phyloP scores from a whole-genome alignment of 352 stramenopile species.

The Globisporangium abappressorium region DNA sequence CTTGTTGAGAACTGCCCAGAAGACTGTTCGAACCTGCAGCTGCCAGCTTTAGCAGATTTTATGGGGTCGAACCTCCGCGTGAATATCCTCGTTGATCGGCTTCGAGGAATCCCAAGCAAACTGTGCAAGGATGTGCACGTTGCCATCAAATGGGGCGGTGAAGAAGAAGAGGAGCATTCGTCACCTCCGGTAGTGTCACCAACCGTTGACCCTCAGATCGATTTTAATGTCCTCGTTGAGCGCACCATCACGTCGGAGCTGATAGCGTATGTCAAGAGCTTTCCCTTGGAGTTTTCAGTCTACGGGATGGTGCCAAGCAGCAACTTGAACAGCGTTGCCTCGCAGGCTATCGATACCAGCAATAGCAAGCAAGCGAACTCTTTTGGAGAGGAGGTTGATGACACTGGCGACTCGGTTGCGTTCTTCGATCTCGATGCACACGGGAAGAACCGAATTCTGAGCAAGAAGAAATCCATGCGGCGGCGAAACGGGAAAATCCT shows the following conservation, averaged over 20 bases:
- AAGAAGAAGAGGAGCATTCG: conserved; percentile 30
- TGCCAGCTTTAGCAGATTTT: conserved; percentile 46
- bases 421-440: conserved; percentile 57
- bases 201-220: conserved; percentile 56
- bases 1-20: conserved; percentile 57
- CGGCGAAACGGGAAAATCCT: conserved; percentile 32
- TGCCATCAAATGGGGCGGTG: conserved; percentile 42
- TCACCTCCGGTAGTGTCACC: conserved; percentile 42
- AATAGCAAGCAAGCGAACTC: conserved; percentile 13
- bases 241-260: conserved; percentile 47
- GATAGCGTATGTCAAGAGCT: conserved; percentile 35
- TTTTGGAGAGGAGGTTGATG: conserved; percentile 22
- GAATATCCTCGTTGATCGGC: conserved; percentile 43
- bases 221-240: conserved; percentile 61
- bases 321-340: conserved; percentile 71
- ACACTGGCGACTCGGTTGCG: conserved; percentile 28
- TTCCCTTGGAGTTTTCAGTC: conserved; percentile 55
- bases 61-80: conserved; percentile 55
- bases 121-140: conserved; percentile 71
- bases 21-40: conserved; percentile 30
- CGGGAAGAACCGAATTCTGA: conserved; percentile 32
- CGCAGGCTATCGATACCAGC: conserved; percentile 36
- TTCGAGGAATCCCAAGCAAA: conserved; percentile 65
- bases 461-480: conserved; percentile 47
- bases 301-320: conserved; percentile 76